Conservation (phyloP, 768 basidiomycete species). For the Coprinellus micaceus region DNA sequence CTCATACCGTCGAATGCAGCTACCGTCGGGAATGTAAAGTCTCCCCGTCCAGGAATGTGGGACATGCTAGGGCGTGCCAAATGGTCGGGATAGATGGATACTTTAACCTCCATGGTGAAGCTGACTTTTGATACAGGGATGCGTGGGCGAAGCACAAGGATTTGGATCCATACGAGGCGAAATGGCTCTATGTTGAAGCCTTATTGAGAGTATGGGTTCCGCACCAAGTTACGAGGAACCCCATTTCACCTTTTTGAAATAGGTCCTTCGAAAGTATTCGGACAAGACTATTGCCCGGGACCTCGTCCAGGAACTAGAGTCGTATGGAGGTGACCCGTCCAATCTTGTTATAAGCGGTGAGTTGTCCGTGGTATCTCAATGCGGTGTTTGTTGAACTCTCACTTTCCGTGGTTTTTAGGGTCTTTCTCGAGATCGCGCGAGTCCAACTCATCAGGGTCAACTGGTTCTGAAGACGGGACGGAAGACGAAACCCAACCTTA, state of each 20-base stretch:
- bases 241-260: conserved; percentile 4
- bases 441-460: conserved; percentile 67
- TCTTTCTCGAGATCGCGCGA: conserved; percentile 45
- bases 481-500: conserved; percentile 12
- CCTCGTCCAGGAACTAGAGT: conserved; percentile 73
- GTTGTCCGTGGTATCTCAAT: conserved; percentile 9
- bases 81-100: conserved; percentile 52
- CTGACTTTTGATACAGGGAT: conserved; percentile 56
- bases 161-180: conserved; percentile 73
- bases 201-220: conserved; percentile 61
- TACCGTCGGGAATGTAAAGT: conserved; percentile 83
- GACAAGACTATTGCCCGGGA: conserved; percentile 76
- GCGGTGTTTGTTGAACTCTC: neutral
- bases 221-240: neutral
- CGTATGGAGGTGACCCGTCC: conserved; percentile 65
- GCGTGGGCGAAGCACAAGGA: conserved; percentile 94
- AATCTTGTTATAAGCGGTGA: conserved; percentile 66
- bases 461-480: conserved; percentile 42
- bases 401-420: conserved; percentile 24
- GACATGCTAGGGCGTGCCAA: conserved; percentile 93
- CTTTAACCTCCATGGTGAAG: neutral
- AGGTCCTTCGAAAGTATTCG: conserved; percentile 81
- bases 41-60: conserved; percentile 78
- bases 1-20: conserved; percentile 42
- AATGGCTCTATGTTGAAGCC: conserved; percentile 86